Conservation (phyloP, 768 basidiomycete species). For the Tricholoma sp. region DNA sequence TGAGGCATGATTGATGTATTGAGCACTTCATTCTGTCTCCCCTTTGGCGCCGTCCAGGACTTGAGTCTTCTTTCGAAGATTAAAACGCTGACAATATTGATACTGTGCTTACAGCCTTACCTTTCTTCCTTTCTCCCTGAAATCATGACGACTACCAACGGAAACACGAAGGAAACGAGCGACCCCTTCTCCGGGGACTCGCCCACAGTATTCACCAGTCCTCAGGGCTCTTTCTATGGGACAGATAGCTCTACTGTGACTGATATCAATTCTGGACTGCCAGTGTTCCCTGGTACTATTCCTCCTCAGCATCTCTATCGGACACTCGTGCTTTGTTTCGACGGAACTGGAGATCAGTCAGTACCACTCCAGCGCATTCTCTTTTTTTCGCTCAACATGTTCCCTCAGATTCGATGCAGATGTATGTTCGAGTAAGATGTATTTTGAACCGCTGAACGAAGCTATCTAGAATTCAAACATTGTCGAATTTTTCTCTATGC, state of each 20-base stretch:
- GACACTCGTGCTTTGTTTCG: constrained; percentile 47
- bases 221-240: neutral
- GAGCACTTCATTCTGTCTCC: too few relatives aligned
- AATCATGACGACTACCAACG: neutral
- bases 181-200: neutral
- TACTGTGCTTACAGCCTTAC: too few relatives aligned
- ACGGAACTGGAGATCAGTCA: constrained; percentile 27
- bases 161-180: neutral
- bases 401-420: constrained; percentile 20
- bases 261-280: neutral
- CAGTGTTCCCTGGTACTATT: neutral
- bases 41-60: too few relatives aligned
- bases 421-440: constrained; percentile 4
- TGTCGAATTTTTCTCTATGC: constrained; percentile 29
- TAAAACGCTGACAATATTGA: too few relatives aligned
- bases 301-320: constrained; percentile 9
- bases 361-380: neutral
- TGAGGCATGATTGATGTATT: too few relatives aligned
- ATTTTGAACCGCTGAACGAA: neutral
- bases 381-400: neutral
- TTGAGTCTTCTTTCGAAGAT: too few relatives aligned
- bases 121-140: constrained; percentile 14
- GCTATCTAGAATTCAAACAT: constrained; percentile 32
- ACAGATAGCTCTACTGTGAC: neutral
- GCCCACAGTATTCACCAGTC: neutral